Base-by-base conservation (phyloP, 2,329 filamentous ascomycete species). In the Tetracladium maxilliforme region DNA sequence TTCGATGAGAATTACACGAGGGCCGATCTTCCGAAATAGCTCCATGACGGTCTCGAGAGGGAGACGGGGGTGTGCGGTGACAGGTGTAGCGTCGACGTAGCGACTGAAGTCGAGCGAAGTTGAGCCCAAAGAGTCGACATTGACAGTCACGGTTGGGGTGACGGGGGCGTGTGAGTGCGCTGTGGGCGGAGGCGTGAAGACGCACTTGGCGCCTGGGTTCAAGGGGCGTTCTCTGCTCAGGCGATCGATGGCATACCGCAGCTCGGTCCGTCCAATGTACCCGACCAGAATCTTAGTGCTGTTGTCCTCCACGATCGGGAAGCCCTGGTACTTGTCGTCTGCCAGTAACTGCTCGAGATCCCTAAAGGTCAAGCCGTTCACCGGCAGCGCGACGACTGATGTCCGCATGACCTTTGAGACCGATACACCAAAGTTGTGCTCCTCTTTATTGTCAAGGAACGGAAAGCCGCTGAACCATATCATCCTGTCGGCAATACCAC, bases 391-490 rank as follows among this genome's bases (percentile, higher is more conserved):
- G 3, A 81, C 70, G 1, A 86, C 65, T 25, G 80, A 69, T 3
- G 66, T 67, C 2, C 75, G 86, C 86, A 95, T 94, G 34, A 81
- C 82, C 33, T 81, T 70, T 0, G 82, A 90, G 7, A 95, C 90
- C 1, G 90, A 79, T 1, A 95, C 86, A 23, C 86, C 87, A 49
- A 95, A 94, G 26, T 86, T 86, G 51, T 94, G 86, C 29, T 95
- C 90, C 49, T 95, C 87, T 45, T 98, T 98, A 50, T 80, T 92
- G 53, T 98, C 90, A 4, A 98, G 63, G 52, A 92, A 98, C 0
- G 90, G 90, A 42, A 94, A 93, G 2, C 90, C 90, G 39, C 83
- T 95, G 54, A 94, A 93, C 77, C 84, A 93, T 40, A 98, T 98
- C 82, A 94, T 93, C 33, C 84, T 77, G 48, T 98, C 90, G 13